Evolutionary conservation across 2,329 filamentous ascomycete species (phyloP), one percentile per base, ranked within the genome.

Genomic region (Teratosphaeria destructans): DNA sequence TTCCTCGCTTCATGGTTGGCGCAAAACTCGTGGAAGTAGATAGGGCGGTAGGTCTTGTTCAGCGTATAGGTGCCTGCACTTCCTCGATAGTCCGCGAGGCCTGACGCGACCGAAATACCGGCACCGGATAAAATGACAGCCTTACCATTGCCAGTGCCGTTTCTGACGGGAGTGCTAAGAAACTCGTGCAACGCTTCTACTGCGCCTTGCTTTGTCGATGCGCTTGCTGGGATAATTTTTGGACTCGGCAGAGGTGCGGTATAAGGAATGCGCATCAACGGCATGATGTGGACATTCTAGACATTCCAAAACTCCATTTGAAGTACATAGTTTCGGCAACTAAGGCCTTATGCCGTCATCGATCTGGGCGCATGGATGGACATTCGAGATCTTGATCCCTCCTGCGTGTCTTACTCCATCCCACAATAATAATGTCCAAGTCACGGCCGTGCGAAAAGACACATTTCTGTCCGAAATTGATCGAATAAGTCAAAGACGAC

Each of bases 1-100:
- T 96, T 94, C 64, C 94, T 81, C 12, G 89, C 85, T 72, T 92
- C 89, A 74, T 97, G 93, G 64, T 79, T 88, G 54, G 81, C 77
- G 52, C 90, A 75, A 70, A 97, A 99, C 72, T 99, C 94, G 73
- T 90, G 85, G 73, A 89, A 92, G 77, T 95, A 99, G 65, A 96
- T 95, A 35, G 93, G 94, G 2, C 89, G 85, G 71, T 95, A 96
- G 14, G 84, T 85, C 76, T 89, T 90, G 77, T 97, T 97, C 69
- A 94, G 81, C 52, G 90, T 87, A 72, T 99, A 99, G 8, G 93
- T 97, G 62, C 94, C 94, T 65, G 92, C 89, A 56, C 83, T 81
- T 23, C 94, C 94, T 59, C 94, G 82, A 73, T 99, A 99, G 75
- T 99, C 94, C 34, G 93, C 88, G 35, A 99, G 81, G 0, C 94